phyloP scores from a whole-genome alignment of 1,284 basidiomycete species.

The Pholiota adiposa region DNA sequence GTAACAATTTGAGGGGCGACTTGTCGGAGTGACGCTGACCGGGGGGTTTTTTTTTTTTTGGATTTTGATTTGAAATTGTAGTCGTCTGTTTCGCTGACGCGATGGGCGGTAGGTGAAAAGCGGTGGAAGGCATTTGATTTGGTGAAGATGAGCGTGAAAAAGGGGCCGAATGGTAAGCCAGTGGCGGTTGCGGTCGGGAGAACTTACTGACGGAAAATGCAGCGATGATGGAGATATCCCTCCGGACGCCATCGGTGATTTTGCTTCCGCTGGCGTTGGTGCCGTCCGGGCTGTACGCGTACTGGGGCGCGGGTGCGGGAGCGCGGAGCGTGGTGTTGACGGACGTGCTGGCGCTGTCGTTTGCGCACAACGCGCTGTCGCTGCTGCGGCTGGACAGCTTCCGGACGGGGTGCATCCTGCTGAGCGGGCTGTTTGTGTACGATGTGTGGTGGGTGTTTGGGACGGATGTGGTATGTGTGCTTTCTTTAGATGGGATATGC shows the following conservation, averaged over 20 bases:
- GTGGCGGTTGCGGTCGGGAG: neutral
- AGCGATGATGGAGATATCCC: slow-evolving; percentile 48
- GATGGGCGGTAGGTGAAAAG: slow-evolving; percentile 47
- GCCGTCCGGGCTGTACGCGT: slow-evolving; percentile 72
- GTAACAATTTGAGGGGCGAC: no score
- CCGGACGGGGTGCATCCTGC: slow-evolving; percentile 83
- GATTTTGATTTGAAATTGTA: slow-evolving; percentile 26
- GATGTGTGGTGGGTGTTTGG: slow-evolving; percentile 92
- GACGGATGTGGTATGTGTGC: slow-evolving; percentile 70
- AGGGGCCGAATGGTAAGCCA: slow-evolving; percentile 47
- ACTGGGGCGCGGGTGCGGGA: slow-evolving; percentile 45
- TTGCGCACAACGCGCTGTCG: slow-evolving; percentile 83
- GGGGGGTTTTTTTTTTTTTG: neutral
- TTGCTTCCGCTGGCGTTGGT: slow-evolving; percentile 68
- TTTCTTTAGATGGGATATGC: neutral
- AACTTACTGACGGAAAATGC: neutral
- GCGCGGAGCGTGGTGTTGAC: slow-evolving; percentile 73
- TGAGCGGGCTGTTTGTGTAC: slow-evolving; percentile 84
- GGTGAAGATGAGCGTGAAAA: slow-evolving; percentile 47
- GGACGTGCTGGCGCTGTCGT: slow-evolving; percentile 84
- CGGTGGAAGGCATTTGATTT: slow-evolving; percentile 60
- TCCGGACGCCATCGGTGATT: slow-evolving; percentile 65
- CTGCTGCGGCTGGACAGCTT: slow-evolving; percentile 91
- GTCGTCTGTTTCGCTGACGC: slow-evolving; percentile 54
- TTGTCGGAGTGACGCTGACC: neutral